phyloP scores from a whole-genome alignment of 192 early-diverging fungal species.

The Chytriomyces sp. region DNA sequence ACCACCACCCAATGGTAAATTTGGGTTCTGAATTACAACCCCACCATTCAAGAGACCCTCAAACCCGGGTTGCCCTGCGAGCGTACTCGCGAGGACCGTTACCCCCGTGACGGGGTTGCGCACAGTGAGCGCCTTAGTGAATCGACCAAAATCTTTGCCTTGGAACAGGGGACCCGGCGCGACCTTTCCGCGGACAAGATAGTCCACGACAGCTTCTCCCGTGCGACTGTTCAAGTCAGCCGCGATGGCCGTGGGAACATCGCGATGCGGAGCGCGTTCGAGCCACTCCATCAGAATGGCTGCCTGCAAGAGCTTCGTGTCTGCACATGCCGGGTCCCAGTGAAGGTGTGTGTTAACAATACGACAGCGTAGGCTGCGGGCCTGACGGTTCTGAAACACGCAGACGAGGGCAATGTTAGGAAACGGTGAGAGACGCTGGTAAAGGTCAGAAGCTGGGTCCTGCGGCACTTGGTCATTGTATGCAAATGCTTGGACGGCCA shows the following conservation, averaged over 20 bases:
- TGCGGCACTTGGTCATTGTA: slow-evolving; percentile 38
- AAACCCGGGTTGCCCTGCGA: slow-evolving; percentile 21
- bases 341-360: slow-evolving; percentile 58
- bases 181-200: slow-evolving; percentile 46
- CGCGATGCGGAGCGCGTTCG: slow-evolving; percentile 25
- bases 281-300: slow-evolving; percentile 51
- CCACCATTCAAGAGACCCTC: slow-evolving; percentile 27
- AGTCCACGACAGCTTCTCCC: slow-evolving; percentile 51
- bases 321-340: slow-evolving; percentile 47
- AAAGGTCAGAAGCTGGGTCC: slow-evolving; percentile 22
- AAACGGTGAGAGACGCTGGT: slow-evolving; percentile 36
- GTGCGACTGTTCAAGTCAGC: slow-evolving; percentile 47
- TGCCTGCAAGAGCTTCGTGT: slow-evolving; percentile 53
- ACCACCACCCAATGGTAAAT: background rate
- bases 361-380: slow-evolving; percentile 31
- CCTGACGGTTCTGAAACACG: slow-evolving; percentile 34
- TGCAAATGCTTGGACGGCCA: slow-evolving; percentile 42
- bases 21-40: slow-evolving; percentile 29
- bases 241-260: slow-evolving; percentile 46
- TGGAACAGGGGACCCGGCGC: slow-evolving; percentile 29
- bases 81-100: slow-evolving; percentile 6
- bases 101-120: slow-evolving; percentile 19
- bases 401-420: slow-evolving; percentile 44
- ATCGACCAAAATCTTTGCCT: slow-evolving; percentile 43
- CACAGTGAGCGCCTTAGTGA: slow-evolving; percentile 24